phyloP scores from a whole-genome alignment of 768 basidiomycete genomes.

The Pulveroboletus sp. region DNA sequence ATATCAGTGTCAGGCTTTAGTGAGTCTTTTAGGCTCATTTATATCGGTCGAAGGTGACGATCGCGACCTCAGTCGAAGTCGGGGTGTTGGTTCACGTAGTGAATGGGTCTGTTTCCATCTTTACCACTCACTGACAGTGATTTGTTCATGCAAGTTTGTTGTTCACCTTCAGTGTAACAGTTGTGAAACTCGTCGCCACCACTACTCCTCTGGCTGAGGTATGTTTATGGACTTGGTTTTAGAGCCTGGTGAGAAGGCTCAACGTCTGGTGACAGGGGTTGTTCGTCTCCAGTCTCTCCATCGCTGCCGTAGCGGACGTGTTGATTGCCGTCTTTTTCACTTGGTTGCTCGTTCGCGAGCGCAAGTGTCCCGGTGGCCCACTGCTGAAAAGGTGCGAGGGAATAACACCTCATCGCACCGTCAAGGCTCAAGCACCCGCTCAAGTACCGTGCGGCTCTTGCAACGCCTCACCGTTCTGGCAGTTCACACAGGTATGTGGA shows the following conservation, averaged over 20 bases:
- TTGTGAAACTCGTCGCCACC: neutral
- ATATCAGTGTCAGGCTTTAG: neutral
- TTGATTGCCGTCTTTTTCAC: neutral
- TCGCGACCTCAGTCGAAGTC: neutral
- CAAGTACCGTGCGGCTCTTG: too few relatives aligned
- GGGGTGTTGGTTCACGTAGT: neutral
- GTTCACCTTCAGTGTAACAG: neutral
- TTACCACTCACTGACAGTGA: neutral
- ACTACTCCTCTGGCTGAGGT: neutral
- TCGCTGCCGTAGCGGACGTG: neutral
- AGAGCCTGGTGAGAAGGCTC: neutral
- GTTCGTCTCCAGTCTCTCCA: neutral
- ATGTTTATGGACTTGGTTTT: neutral
- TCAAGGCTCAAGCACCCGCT: too few relatives aligned
- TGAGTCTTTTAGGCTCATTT: neutral
- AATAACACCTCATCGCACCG: too few relatives aligned
- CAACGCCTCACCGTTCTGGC: too few relatives aligned
- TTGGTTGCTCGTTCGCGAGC: neutral
- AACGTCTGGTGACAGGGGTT: neutral
- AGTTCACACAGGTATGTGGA: too few relatives aligned
- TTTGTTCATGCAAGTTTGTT: neutral
- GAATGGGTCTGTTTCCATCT: neutral
- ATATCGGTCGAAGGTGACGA: neutral
- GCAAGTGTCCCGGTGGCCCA: neutral
- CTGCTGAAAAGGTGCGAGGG: too few relatives aligned